Evolutionary conservation across 148 eudicot species (phyloP).

Genomic region (Spergularia bocconei): DNA sequence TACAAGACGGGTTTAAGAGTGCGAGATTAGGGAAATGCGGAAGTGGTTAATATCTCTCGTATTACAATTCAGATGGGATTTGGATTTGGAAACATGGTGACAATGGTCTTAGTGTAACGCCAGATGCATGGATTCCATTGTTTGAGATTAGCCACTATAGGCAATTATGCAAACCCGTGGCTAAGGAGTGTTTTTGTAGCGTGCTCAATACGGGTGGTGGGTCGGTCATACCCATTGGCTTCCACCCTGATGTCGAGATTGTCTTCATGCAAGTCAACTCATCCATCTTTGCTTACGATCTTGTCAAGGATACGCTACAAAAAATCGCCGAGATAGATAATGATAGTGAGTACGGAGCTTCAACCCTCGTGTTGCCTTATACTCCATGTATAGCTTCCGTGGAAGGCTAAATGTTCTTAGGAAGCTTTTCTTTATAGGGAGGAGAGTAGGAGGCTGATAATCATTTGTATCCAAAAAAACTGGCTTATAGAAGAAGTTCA

Average conservation of each 20-base stretch:
- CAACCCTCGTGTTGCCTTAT: neutral
- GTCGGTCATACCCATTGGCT: neutral
- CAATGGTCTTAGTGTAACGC: neutral
- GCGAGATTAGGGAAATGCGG: conserved; percentile 15
- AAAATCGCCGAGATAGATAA: conserved; percentile 4
- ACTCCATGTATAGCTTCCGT: neutral
- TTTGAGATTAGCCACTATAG: neutral
- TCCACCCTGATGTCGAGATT: neutral
- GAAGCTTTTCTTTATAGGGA: too few relatives aligned
- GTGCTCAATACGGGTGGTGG: neutral
- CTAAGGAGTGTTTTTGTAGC: neutral
- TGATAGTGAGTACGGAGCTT: neutral
- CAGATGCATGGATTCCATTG: conserved; percentile 9
- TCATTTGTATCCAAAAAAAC: too few relatives aligned
- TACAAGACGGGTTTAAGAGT: conserved; percentile 1
- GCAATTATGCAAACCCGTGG: conserved; percentile 4
- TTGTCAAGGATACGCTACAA: neutral
- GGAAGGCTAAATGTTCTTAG: too few relatives aligned
- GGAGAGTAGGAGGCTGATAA: too few relatives aligned
- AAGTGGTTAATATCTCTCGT: neutral
- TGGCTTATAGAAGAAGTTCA: too few relatives aligned
- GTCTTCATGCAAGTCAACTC: conserved; percentile 7
- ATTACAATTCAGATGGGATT: neutral
- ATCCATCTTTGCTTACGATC: conserved; percentile 7
- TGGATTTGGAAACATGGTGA: conserved; percentile 23